These are phyloP conservation scores for Arthromyces matolae DNA, from an alignment of 768 basidiomycete genomes.

Conservation along the genomic window DNA sequence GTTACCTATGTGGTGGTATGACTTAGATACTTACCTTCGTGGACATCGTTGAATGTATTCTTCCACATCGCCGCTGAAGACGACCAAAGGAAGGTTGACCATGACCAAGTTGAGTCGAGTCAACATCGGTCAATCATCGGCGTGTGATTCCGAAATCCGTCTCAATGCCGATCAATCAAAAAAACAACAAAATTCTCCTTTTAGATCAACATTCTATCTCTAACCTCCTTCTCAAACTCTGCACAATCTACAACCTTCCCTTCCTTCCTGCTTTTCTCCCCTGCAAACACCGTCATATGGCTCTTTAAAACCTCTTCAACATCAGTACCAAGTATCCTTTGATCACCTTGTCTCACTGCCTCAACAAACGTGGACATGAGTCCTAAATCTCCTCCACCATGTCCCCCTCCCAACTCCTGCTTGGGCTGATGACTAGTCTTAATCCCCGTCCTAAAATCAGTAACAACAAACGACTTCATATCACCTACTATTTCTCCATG, in stretches of 20 bases:
- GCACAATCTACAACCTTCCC: slow-evolving; percentile 67
- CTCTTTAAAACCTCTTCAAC: slow-evolving; percentile 68
- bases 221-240: slow-evolving; percentile 56
- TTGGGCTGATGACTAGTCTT: slow-evolving; percentile 45
- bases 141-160: no score
- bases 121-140: no score
- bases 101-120: no score
- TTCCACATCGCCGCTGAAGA: no score
- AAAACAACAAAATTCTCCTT: not conserved
- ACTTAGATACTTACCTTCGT: no score
- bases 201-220: slow-evolving; percentile 32
- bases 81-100: no score
- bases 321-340: slow-evolving; percentile 62
- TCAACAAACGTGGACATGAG: slow-evolving; percentile 73
- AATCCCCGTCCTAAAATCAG: slow-evolving; percentile 62
- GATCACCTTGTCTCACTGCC: slow-evolving; percentile 64
- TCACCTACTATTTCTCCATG: slow-evolving; percentile 89
- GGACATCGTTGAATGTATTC: no score
- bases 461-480: slow-evolving; percentile 71
- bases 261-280: slow-evolving; percentile 70
- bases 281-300: slow-evolving; percentile 85
- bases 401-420: slow-evolving; percentile 58
- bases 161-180: no score
- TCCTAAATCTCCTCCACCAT: slow-evolving; percentile 82
- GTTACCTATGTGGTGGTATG: no score